These are phyloP conservation scores for Sporothrix luriei DNA, from an alignment of 2,329 filamentous ascomycete species.

Conservation along the genomic window DNA sequence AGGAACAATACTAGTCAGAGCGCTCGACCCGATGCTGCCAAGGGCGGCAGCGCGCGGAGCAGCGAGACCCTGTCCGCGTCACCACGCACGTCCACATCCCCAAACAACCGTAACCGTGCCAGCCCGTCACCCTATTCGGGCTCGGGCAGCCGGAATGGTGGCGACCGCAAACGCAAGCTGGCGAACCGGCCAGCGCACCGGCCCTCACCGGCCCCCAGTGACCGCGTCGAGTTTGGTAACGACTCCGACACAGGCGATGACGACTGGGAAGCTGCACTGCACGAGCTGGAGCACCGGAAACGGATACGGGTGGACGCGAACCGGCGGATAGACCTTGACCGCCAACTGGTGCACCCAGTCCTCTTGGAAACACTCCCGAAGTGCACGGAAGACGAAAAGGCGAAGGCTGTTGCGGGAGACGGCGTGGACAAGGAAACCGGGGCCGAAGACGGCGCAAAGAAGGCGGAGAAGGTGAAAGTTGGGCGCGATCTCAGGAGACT, in stretches of 20 bases:
- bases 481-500: slow-evolving; percentile 48
- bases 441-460: not conserved
- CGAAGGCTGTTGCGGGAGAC: slow-evolving; percentile 41
- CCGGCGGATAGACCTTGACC: slow-evolving; percentile 42
- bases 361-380: slow-evolving; percentile 42
- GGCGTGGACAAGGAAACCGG: slow-evolving; percentile 28
- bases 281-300: slow-evolving; percentile 54
- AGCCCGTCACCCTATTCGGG: slow-evolving; percentile 45
- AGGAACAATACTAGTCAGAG: slow-evolving; percentile 39
- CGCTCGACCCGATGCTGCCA: slow-evolving; percentile 38
- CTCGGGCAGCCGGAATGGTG: slow-evolving; percentile 39
- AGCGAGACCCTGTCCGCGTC: slow-evolving; percentile 31
- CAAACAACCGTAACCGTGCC: slow-evolving; percentile 29
- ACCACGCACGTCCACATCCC: slow-evolving; percentile 36
- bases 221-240: slow-evolving; percentile 53
- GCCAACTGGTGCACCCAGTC: slow-evolving; percentile 51
- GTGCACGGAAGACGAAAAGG: slow-evolving; percentile 36
- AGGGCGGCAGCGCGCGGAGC: slow-evolving; percentile 46
- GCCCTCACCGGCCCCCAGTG: slow-evolving; percentile 52
- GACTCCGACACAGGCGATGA: slow-evolving; percentile 57
- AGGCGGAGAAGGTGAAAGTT: not conserved
- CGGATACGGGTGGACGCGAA: slow-evolving; percentile 35
- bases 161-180: slow-evolving; percentile 54
- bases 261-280: slow-evolving; percentile 52
- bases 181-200: slow-evolving; percentile 39